Base-by-base conservation (phyloP, 2,329 filamentous ascomycete genomes). In the Ramularia endophylla region DNA sequence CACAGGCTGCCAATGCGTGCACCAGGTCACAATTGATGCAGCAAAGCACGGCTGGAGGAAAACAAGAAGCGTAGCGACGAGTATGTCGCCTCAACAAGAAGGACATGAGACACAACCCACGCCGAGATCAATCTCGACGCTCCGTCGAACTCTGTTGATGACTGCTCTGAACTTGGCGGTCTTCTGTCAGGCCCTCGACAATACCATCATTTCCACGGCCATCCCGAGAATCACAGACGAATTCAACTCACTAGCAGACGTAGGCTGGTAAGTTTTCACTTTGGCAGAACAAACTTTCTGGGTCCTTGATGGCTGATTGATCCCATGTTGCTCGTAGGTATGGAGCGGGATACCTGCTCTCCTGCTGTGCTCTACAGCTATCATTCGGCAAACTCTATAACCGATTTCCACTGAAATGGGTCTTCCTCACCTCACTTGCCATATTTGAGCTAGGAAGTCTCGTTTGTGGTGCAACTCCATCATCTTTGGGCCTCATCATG, bases 371-470 rank as follows among this genome's bases (percentile, higher is more conserved):
- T 17, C 34, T 55, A 0, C 70, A 72, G 42, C 69, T 69, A 4
- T 66, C 66, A 2, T 73, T 66, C 30, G 73, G 69, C 18, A 73
- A 73, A 61, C 76, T 81, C 2, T 84, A 78, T 6, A 80, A 75
- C 37, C 75, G 73, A 57, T 78, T 78, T 49, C 62, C 69, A 9
- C 65, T 77, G 44, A 73, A 72, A 50, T 72, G 63, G 37, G 67
- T 66, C 1, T 80, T 73, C 53, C 61, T 79, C 4, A 59, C 65
- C 41, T 59, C 68, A 31, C 63, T 80, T 19, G n/a, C 63, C 1
- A 52, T 70, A 15, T 71, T 70, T 46, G 65, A 70, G 39, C 16
- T 78, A 1, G 77, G 77, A 2, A 76, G 72, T 0, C 49, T 74
- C 3, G 56, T 81, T n/a, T 80, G 75, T 46, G 77, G 40, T 48